Percentiles rank a stretch among this genome's conserved stretches.
Evolutionary conservation across 2,329 filamentous ascomycete species (phyloP).

Genomic region (Botryosphaeria dothidea): DNA sequence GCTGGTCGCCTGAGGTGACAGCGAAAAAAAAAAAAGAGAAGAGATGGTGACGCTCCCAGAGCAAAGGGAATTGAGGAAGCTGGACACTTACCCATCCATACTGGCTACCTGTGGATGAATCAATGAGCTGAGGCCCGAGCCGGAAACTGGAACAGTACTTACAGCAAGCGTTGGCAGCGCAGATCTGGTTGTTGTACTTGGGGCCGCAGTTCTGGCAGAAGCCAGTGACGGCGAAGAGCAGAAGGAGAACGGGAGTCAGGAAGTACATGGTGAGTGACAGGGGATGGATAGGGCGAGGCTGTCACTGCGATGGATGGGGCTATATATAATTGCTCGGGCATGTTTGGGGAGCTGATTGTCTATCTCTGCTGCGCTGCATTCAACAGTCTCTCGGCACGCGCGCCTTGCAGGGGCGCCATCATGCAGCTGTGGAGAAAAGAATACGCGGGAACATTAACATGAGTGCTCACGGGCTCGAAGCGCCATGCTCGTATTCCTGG

Average conservation of each 20-base stretch:
- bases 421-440: background rate
- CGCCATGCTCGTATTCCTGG: conserved; percentile 5
- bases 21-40: too few species aligned
- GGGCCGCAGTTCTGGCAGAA: conserved; percentile 41
- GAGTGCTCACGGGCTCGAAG: background rate
- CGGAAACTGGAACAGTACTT: conserved; percentile 11
- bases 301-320: background rate
- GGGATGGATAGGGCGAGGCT: background rate
- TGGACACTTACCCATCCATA: conserved; percentile 33
- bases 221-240: conserved; percentile 30
- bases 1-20: background rate
- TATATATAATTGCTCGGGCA: background rate
- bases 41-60: too few species aligned
- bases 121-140: conserved; percentile 3
- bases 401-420: background rate
- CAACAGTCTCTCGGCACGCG: background rate
- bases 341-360: background rate
- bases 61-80: background rate
- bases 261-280: background rate
- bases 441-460: background rate
- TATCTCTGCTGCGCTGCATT: background rate
- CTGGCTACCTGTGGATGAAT: conserved; percentile 30
- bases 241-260: conserved; percentile 21
- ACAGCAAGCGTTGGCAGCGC: conserved; percentile 39
- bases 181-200: conserved; percentile 33